Evolutionary conservation across 768 basidiomycete species (phyloP), one percentile per base, ranked within the genome.

Genomic region (Sarcodon sp.): DNA sequence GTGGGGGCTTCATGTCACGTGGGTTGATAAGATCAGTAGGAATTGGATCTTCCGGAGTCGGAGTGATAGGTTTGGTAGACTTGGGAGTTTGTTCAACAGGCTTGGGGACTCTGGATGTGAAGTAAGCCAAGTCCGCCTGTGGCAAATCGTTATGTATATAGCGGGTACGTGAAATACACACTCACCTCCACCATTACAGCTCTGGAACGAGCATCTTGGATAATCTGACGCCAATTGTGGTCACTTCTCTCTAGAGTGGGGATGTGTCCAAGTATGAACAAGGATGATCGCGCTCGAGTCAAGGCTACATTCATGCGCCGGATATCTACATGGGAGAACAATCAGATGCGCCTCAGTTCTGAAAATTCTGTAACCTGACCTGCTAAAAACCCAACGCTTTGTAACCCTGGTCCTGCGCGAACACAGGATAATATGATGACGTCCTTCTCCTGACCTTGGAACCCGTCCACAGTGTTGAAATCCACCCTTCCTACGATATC

Each of bases 401-500:
- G 73, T 15, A 90, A 62, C n/a, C 85, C 83, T 13, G 87, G 81
- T 5, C 96, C 92, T 8, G 91, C 87, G 53, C 96, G 80, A 15
- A 98, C 96, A 61, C 92, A 96, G 3, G 96, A 98, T 15, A 99
- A 72, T 54, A 99, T 97, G 65, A 99, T 94, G 47, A 99, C 78
- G 55, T 94, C 90, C 62, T 99, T 99, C 63, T 99, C 96, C 67
- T 99, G 96, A 44, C 96, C 96, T 64, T 99, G 96, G 59, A 98
- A 98, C 8, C 94, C 96, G 64, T 99, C 94, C 35, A 99, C 94
- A 0, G 96, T 98, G 60, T 96, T 87, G 68, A 99, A 97, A 57
- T 93, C 85, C 35, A 99, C 77, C 38, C 73, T 77, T 33, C 72
- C 71, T 1, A 83, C 56, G 16, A 96, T 77, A 18, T 78, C 72